Evolutionary conservation across 441 rosid genomes (phyloP).

Genomic region (Pelargonium australe): DNA sequence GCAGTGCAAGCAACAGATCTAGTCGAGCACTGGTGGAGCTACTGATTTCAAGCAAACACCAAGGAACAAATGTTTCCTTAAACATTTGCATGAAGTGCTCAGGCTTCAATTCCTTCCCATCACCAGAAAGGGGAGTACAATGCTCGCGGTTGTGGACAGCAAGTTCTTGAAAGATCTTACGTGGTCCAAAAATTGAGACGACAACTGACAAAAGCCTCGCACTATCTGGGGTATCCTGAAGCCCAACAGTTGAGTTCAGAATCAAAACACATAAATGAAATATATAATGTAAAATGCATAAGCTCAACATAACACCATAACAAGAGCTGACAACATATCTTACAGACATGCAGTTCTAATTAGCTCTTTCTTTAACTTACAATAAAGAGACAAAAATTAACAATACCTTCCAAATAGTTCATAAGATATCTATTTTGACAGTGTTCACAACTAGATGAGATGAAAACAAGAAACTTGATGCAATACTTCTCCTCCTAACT

Average conservation of each 20-base stretch:
- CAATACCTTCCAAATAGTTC: background rate
- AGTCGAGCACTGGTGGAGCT: constrained; percentile 45
- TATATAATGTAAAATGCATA: background rate
- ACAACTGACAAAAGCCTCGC: constrained; percentile 63
- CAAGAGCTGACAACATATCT: background rate
- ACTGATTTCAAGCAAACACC: constrained; percentile 62
- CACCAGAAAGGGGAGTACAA: constrained; percentile 25
- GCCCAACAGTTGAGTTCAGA: constrained; percentile 17
- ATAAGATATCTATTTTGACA: background rate
- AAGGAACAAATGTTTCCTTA: constrained; percentile 69
- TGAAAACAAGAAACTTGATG: constrained; percentile 1
- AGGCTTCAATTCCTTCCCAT: constrained; percentile 34
- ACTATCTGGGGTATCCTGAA: constrained; percentile 69
- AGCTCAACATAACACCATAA: constrained; percentile 5
- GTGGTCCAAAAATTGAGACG: constrained; percentile 72
- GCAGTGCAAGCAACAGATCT: constrained; percentile 72
- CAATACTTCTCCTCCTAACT: background rate
- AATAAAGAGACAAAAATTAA: background rate
- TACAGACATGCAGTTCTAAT: constrained; percentile 5
- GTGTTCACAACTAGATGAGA: background rate
- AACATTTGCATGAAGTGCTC: constrained; percentile 50
- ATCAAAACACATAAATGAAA: background rate
- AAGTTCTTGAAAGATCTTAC: constrained; percentile 43
- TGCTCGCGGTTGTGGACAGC: constrained; percentile 24
- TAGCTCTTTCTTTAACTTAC: background rate